Evolutionary conservation across 345 rosid species (phyloP), one percentile per base, ranked within the genome.

Genomic region (Eucalyptus leucophloia): DNA sequence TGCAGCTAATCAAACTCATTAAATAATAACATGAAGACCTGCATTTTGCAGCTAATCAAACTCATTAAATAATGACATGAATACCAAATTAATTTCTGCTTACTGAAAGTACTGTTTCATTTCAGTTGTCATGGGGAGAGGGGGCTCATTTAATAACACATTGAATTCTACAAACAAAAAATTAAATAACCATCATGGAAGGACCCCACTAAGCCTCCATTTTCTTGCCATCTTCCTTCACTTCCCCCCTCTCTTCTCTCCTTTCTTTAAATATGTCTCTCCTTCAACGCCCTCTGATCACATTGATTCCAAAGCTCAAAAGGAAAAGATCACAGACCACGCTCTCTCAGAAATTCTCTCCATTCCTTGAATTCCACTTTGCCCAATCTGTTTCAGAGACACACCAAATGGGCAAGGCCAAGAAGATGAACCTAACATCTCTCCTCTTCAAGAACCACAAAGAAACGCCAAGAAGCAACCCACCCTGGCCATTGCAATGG

Each of bases 381-480:
- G 58, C 37, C 67, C 24, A 7, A 17, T 30, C 40, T 26, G 40
- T 18, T 32, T 47, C 90, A 58, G 42, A 85, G 51, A 49, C 37
- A 9, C 14, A 23, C 34, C 51, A 65, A 21, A 89, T 87, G 88
- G 93, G 89, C 28, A 89, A 86, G 86, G 49, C 80, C 34, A 93
- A 93, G 88, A 91, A 81, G 91, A 94, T 90, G 97, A 94, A 90
- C 90, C 87, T 94, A 53, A 77, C 90, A 94, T 83, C 89, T 93
- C 88, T 92, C 93, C 91, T 93, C 88, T 91, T 90, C 81, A 60
- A 86, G 51, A 53, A n/a, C 45, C 42, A 83, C 87, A 88, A 26
- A 54, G 65, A 56, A 45, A 77, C 49, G 56, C 88, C 90, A 87
- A n/a, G 60, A 89, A 37, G 85, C 85, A 77, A 77, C 85, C 85